Evolutionary conservation across 305 asterid species (phyloP).

Genomic region (Fraxinus floribunda): DNA sequence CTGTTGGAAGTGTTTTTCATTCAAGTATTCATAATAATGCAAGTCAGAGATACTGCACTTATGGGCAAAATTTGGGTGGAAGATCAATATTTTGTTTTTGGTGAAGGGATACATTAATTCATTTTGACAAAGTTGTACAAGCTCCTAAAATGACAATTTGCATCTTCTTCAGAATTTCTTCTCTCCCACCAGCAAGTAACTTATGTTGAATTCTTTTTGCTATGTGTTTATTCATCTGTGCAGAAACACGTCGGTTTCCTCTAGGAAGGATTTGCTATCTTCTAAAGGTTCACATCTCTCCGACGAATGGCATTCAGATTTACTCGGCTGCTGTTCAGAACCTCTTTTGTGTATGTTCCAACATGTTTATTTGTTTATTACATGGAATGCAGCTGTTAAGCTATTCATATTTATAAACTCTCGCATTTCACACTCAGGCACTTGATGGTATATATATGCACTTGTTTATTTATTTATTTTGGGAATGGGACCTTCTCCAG

Average conservation of each 20-base stretch:
- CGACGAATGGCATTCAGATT: conserved; percentile 79
- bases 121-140: conserved; percentile 5
- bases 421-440: background rate
- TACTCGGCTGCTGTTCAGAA: conserved; percentile 86
- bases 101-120: background rate
- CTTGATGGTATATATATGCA: background rate
- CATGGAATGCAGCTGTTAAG: conserved; percentile 2
- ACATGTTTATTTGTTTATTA: conserved; percentile 8
- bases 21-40: background rate
- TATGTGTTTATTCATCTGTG: conserved; percentile 10
- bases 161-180: conserved; percentile 7
- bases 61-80: background rate
- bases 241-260: conserved; percentile 68
- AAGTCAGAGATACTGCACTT: background rate
- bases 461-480: background rate
- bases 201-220: background rate
- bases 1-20: background rate
- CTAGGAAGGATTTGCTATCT: conserved; percentile 54
- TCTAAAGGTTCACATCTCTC: conserved; percentile 45
- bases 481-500: background rate
- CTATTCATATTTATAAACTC: conserved; percentile 3
- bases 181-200: background rate
- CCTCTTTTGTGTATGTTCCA: conserved; percentile 74
- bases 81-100: background rate
- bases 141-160: background rate